Percentiles rank a stretch among this genome's conserved stretches.
phyloP scores from a whole-genome alignment of 2,329 filamentous ascomycete species.

The Fusarium pilosicola region DNA sequence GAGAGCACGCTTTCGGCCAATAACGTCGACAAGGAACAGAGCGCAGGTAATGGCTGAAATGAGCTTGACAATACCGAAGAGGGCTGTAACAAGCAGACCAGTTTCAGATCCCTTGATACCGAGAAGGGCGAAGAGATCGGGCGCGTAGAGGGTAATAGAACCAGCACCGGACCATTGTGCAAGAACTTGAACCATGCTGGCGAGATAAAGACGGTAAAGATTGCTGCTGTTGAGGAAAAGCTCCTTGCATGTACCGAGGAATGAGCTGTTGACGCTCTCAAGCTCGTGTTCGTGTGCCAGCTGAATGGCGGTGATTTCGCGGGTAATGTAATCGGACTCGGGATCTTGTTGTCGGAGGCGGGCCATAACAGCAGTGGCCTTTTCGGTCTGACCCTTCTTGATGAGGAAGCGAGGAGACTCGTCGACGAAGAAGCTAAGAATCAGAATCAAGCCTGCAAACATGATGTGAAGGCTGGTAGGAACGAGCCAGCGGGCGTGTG shows the following conservation, averaged over 20 bases:
- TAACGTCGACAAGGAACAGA: conserved; percentile 12
- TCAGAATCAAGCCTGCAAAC: conserved; percentile 23
- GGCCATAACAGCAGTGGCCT: conserved; percentile 6
- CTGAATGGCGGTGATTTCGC: conserved; percentile 15
- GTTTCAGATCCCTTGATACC: conserved; percentile 14
- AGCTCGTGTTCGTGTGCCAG: conserved; percentile 12
- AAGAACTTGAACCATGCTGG: conserved; percentile 32
- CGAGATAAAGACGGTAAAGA: conserved; percentile 26
- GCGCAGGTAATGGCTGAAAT: conserved; percentile 8
- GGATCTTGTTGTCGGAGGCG: conserved; percentile 7
- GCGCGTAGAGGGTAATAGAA: conserved; percentile 14
- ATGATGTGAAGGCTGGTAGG: conserved; percentile 30
- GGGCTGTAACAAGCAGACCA: conserved; percentile 14
- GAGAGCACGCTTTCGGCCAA: conserved; percentile 15
- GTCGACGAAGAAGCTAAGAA: conserved; percentile 21
- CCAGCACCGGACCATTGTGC: conserved; percentile 34
- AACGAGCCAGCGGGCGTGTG: conserved; percentile 24
- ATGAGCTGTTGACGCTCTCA: conserved; percentile 15
- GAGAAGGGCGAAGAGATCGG: conserved; percentile 7
- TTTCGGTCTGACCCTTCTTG: conserved; percentile 15
- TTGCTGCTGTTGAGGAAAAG: conserved; percentile 30
- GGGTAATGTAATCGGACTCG: conserved; percentile 9
- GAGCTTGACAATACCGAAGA: conserved; percentile 19
- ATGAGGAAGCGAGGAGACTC: conserved; percentile 30
- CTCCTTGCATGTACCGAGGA: conserved; percentile 20